Evolutionary conservation across 1,284 basidiomycete species (phyloP).

Genomic region (Ganoderma leucocontextum): DNA sequence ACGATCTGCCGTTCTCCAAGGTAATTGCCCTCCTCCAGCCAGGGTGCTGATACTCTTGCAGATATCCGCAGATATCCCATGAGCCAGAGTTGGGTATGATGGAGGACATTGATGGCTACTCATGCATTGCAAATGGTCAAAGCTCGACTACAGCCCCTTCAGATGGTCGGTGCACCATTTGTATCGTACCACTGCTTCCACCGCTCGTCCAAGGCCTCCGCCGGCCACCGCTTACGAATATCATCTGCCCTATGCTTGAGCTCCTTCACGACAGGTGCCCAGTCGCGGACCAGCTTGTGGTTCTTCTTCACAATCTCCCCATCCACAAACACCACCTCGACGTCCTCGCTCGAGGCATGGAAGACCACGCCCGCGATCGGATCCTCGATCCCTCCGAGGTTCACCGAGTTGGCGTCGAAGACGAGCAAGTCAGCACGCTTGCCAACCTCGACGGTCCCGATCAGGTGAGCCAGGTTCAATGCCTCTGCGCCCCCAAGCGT

Average conservation of each 20-base stretch:
- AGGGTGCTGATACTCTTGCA: not conserved
- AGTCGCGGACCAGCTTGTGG: constrained; percentile 38
- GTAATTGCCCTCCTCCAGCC: not conserved
- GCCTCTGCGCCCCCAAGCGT: constrained; percentile 46
- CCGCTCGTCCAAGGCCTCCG: constrained; percentile 36
- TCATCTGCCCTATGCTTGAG: constrained; percentile 57
- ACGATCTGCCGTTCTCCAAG: not conserved
- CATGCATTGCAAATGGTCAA: not conserved
- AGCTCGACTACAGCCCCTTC: not conserved
- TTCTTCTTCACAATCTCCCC: constrained; percentile 45
- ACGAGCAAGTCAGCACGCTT: constrained; percentile 46
- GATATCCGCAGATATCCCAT: not conserved
- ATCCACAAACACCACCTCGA: constrained; percentile 44
- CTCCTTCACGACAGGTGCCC: constrained; percentile 47
- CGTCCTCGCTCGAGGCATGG: constrained; percentile 44
- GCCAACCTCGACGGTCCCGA: constrained; percentile 45
- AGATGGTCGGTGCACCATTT: constrained; percentile 27
- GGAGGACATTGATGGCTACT: not conserved
- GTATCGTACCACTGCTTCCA: constrained; percentile 38
- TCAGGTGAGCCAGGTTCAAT: constrained; percentile 37
- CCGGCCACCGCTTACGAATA: constrained; percentile 55
- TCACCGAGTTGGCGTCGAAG: constrained; percentile 42
- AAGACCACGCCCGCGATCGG: constrained; percentile 44
- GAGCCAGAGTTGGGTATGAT: not conserved
- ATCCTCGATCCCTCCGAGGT: constrained; percentile 40